Conservation (phyloP, 2,329 filamentous ascomycete species). For the Aschersonia sp. region DNA sequence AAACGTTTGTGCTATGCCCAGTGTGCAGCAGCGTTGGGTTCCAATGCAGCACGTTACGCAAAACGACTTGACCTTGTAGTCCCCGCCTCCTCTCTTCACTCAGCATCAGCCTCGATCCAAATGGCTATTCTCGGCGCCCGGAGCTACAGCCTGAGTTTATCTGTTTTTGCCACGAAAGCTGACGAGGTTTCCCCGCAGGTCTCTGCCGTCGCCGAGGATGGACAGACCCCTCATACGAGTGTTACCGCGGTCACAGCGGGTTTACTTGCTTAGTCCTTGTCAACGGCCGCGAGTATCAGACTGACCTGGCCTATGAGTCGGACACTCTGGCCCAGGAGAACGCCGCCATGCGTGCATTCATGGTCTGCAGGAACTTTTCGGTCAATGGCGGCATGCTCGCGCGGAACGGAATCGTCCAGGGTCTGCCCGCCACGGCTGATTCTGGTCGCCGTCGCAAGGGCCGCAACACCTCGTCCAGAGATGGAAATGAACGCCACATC, state of each 20-base stretch:
- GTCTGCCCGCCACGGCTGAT: conserved; percentile 38
- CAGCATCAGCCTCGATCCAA: too few relatives aligned
- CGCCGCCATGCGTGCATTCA: conserved; percentile 88
- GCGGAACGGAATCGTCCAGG: conserved; percentile 53
- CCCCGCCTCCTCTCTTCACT: too few relatives aligned
- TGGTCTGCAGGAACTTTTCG: conserved; percentile 95
- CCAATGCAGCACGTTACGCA: too few relatives aligned
- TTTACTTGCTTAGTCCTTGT: conserved; percentile 86
- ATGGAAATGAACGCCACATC: conserved; percentile 27
- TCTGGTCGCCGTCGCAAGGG: conserved; percentile 34
- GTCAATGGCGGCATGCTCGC: conserved; percentile 87
- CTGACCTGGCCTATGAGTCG: conserved; percentile 70
- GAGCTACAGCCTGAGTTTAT: too few relatives aligned
- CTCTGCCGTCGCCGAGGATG: conserved; percentile 90
- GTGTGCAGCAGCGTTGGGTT: too few relatives aligned
- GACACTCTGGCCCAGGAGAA: conserved; percentile 79
- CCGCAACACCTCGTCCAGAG: conserved; percentile 33
- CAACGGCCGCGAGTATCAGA: conserved; percentile 93
- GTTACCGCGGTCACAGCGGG: conserved; percentile 57
- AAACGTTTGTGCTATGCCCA: too few relatives aligned
- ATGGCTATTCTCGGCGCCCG: too few relatives aligned
- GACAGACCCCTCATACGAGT: conserved; percentile 81
- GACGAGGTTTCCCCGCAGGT: conserved; percentile 35
- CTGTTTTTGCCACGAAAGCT: too few relatives aligned
- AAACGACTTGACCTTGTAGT: too few relatives aligned